A percentile compares a stretch with the other conserved stretches of the same genome.
phyloP scores from a whole-genome alignment of 1,284 basidiomycete species.

The Ceratobasidium papillatum region DNA sequence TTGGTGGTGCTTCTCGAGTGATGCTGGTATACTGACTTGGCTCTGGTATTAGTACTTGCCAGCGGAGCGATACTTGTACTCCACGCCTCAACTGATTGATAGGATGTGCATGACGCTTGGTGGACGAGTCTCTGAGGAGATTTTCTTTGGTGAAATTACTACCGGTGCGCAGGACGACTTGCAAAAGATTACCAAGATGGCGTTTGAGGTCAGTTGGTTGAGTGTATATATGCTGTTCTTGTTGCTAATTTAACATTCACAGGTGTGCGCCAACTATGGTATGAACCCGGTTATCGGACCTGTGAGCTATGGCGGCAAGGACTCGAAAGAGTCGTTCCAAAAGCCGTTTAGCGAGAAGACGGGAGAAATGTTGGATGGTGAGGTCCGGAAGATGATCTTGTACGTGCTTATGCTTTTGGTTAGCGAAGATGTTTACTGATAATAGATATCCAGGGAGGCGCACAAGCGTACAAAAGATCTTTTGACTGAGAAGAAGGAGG shows the following conservation, averaged over 20 bases:
- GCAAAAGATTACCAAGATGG: conserved; percentile 98
- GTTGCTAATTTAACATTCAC: neutral
- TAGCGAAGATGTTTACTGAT: conserved; percentile 19
- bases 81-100: conserved; percentile 93
- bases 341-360: conserved; percentile 99
- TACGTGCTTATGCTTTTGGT: conserved; percentile 52
- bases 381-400: conserved; percentile 96
- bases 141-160: conserved; percentile 98
- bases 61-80: conserved; percentile 94
- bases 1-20: conserved; percentile 31
- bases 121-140: conserved; percentile 96
- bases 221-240: conserved; percentile 45
- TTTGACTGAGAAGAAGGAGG: conserved; percentile 81
- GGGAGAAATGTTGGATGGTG: conserved; percentile 88
- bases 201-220: conserved; percentile 78
- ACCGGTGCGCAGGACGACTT: conserved; percentile 98
- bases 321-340: conserved; percentile 87
- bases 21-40: conserved; percentile 8
- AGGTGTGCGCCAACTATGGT: conserved; percentile 85
- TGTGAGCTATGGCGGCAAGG: conserved; percentile 91
- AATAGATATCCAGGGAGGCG: conserved; percentile 63
- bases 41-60: conserved; percentile 79
- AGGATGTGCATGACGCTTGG: conserved; percentile 99
- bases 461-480: conserved; percentile 87
- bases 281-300: conserved; percentile 97